phyloP scores from a whole-genome alignment of 2,329 filamentous ascomycete species.

The Aspergillus quadrilineatus region DNA sequence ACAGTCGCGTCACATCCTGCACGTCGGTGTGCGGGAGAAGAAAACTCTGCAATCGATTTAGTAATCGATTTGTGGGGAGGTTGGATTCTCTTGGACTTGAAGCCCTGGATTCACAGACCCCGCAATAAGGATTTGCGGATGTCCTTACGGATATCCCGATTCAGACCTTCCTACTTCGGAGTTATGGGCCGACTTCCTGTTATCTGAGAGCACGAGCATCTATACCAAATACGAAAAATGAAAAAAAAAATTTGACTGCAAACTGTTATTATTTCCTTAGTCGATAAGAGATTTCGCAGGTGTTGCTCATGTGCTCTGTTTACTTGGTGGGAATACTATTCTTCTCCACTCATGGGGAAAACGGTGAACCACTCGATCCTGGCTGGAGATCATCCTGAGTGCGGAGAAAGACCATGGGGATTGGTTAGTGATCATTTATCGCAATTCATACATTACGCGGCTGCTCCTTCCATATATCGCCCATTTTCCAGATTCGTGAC shows the following conservation, averaged over 20 bases:
- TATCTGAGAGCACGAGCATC: background rate
- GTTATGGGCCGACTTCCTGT: background rate
- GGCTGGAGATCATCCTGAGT: background rate
- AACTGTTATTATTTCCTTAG: too few species aligned
- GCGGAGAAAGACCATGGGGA: background rate
- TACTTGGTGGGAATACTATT: background rate
- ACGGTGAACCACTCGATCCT: background rate
- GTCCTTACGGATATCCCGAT: background rate
- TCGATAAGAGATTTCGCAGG: background rate
- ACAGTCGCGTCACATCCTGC: background rate
- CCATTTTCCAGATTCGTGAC: too few species aligned
- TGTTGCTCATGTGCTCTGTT: background rate
- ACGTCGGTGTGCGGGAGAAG: background rate
- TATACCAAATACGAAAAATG: background rate
- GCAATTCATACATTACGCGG: background rate
- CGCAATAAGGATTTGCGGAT: background rate
- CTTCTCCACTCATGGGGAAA: background rate
- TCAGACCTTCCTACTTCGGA: background rate
- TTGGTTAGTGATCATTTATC: background rate
- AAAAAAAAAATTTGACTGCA: too few species aligned
- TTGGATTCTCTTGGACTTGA: background rate
- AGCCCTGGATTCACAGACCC: background rate
- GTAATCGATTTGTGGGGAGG: background rate
- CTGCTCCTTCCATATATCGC: background rate
- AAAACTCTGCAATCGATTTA: background rate